Conservation (phyloP, 305 asterid genomes). For the Ajuga reptans region DNA sequence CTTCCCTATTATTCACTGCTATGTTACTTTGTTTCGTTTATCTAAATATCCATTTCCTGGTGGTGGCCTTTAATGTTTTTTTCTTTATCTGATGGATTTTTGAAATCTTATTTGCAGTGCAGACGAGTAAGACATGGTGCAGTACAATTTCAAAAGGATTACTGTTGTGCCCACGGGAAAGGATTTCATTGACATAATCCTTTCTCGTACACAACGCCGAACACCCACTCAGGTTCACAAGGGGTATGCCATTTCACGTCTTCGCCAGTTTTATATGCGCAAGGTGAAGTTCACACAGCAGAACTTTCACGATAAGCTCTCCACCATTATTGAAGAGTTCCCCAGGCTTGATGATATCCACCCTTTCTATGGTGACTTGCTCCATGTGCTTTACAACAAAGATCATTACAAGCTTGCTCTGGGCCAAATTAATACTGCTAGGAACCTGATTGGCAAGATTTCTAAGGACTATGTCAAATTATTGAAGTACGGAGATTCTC, state of each 20-base stretch:
- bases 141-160: constrained; percentile 86
- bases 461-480: constrained; percentile 73
- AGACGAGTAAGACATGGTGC: constrained; percentile 56
- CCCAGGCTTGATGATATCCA: constrained; percentile 88
- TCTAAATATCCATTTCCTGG: neutral
- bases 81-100: neutral
- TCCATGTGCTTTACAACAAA: constrained; percentile 88
- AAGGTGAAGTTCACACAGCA: constrained; percentile 81
- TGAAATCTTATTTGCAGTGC: neutral
- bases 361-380: constrained; percentile 91
- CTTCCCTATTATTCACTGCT: too few species aligned
- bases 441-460: constrained; percentile 74
- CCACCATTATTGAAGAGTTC: constrained; percentile 82
- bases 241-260: constrained; percentile 86
- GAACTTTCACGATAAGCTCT: constrained; percentile 75
- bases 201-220: constrained; percentile 87
- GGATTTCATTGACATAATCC: constrained; percentile 79
- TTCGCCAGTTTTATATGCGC: constrained; percentile 94
- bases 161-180: constrained; percentile 84
- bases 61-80: neutral
- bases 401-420: constrained; percentile 97
- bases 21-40: neutral
- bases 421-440: constrained; percentile 83
- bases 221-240: constrained; percentile 96
- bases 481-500: constrained; percentile 80